Conservation (phyloP, 768 basidiomycete genomes). For the Melanogaster broomeanus region DNA sequence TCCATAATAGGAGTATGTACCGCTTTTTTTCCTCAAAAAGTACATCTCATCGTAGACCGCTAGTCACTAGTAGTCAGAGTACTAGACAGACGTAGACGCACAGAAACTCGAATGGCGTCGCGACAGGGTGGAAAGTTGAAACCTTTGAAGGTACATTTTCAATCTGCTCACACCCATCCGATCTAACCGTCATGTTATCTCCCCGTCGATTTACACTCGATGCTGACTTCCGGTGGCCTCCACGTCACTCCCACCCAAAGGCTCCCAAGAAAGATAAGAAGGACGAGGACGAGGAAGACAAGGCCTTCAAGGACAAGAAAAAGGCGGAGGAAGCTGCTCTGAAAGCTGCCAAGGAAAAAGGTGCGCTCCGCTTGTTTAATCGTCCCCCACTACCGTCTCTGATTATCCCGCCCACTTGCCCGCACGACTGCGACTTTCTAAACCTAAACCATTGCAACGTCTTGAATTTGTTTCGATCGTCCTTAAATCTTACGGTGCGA, state of each 20-base stretch:
- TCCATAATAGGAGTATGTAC: constrained; percentile 4
- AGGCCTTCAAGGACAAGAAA: constrained; percentile 74
- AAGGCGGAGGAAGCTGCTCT: constrained; percentile 73
- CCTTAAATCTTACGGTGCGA: neutral
- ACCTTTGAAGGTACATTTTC: constrained; percentile 71
- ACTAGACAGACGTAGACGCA: no score
- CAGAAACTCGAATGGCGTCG: constrained; percentile 24
- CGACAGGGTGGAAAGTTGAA: constrained; percentile 87
- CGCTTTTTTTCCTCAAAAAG: neutral
- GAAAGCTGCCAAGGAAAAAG: constrained; percentile 74
- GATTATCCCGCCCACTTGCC: neutral
- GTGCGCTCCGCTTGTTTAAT: constrained; percentile 37
- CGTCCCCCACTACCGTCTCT: neutral
- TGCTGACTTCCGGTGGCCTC: neutral
- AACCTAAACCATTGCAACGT: constrained; percentile 22
- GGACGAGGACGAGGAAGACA: constrained; percentile 69
- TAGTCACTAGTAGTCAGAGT: no score
- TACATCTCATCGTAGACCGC: neutral
- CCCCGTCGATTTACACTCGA: neutral
- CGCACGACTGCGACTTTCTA: constrained; percentile 51
- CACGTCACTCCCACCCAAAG: constrained; percentile 37
- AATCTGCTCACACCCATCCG: neutral
- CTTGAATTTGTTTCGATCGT: neutral
- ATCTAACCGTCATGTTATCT: no score
- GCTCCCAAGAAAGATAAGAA: constrained; percentile 82